Percentiles rank a stretch among this genome's conserved stretches.
Evolutionary conservation across 495 filamentous ascomycete genomes (phyloP).

Genomic region (Pyrenopolyporus hunteri): DNA sequence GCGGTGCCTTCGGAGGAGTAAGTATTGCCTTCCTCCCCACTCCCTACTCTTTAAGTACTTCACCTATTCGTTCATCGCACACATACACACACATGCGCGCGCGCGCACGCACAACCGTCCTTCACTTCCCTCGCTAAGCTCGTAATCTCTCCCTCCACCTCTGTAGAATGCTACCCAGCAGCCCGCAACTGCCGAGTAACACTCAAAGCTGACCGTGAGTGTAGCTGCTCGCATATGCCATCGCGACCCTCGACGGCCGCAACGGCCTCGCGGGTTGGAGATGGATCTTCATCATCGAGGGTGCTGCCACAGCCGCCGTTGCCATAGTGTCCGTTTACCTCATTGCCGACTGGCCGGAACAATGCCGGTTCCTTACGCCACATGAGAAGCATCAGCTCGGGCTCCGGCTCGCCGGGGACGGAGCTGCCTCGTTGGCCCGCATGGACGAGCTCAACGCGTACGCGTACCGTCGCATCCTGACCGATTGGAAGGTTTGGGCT

Average conservation of each 20-base stretch:
- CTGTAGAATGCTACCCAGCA: neutral
- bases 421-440: conserved; percentile 40
- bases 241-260: conserved; percentile 60
- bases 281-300: conserved; percentile 64
- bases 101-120: neutral
- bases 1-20: conserved; percentile 65
- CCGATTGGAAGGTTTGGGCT: conserved; percentile 64
- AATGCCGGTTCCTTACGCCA: conserved; percentile 53
- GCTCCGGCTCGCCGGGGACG: conserved; percentile 51
- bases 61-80: too few species aligned
- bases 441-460: conserved; percentile 59
- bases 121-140: too few species aligned
- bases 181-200: neutral
- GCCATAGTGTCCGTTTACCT: conserved; percentile 56
- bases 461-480: conserved; percentile 53
- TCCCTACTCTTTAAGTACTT: too few species aligned
- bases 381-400: conserved; percentile 55
- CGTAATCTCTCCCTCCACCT: too few species aligned
- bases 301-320: conserved; percentile 55
- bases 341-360: conserved; percentile 64
- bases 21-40: conserved; percentile 16
- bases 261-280: conserved; percentile 53
- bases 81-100: neutral
- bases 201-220: conserved; percentile 10
- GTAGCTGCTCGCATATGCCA: conserved; percentile 63